These are phyloP conservation scores for Vicia sativa DNA, from an alignment of 306 rosid genomes.

Conservation along the genomic window DNA sequence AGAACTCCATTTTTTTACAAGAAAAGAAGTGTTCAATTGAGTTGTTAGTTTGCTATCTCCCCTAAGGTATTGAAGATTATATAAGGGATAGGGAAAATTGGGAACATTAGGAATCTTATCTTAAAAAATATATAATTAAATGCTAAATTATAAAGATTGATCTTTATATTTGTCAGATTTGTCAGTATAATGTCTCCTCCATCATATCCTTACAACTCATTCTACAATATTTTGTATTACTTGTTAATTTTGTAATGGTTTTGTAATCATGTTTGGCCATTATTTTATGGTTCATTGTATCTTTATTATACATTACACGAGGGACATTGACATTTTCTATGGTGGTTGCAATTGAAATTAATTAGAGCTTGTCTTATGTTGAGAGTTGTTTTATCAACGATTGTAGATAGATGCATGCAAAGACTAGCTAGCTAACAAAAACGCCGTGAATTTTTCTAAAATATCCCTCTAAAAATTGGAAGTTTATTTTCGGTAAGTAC, in stretches of 20 bases:
- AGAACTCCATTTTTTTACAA: constrained; percentile 45
- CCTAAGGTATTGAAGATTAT: constrained; percentile 29
- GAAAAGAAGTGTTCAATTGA: constrained; percentile 7
- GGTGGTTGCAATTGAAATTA: constrained; percentile 26
- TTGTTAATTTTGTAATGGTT: constrained; percentile 11
- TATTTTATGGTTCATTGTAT: constrained; percentile 40
- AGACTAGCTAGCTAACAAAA: constrained; percentile 17
- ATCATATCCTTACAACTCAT: constrained; percentile 49
- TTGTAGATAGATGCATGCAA: not conserved
- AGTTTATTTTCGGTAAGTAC: no score
- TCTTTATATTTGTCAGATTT: constrained; percentile 31
- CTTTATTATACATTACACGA: constrained; percentile 43
- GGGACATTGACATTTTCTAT: constrained; percentile 39
- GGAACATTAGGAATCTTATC: constrained; percentile 28
- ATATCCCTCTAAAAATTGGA: no score
- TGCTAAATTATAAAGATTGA: constrained; percentile 34
- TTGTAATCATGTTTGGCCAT: constrained; percentile 30
- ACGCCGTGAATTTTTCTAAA: no score
- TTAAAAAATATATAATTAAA: constrained; percentile 10
- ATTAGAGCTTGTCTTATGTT: constrained; percentile 26
- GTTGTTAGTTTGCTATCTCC: constrained; percentile 33
- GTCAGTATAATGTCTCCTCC: constrained; percentile 33
- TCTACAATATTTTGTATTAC: constrained; percentile 1
- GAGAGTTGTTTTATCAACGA: constrained; percentile 19
- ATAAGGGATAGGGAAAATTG: constrained; percentile 20